phyloP scores from a whole-genome alignment of 1,139 yeast genomes.

The Oligophagozyma castellii region DNA sequence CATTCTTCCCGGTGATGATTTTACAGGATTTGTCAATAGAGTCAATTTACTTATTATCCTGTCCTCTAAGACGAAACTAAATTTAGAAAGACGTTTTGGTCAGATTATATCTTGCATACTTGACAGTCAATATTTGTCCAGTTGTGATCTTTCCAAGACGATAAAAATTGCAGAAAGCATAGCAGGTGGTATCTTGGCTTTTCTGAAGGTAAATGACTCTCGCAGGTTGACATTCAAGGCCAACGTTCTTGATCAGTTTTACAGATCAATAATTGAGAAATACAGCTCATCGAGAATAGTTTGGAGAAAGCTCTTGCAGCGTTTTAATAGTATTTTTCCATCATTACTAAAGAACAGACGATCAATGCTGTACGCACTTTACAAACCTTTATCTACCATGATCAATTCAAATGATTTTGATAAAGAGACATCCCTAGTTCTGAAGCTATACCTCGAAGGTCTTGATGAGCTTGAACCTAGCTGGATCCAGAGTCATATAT shows the following conservation, averaged over 20 bases:
- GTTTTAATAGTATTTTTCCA: background rate
- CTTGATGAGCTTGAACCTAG: conserved; percentile 8
- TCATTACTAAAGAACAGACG: background rate
- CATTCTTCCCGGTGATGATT: conserved; percentile 8
- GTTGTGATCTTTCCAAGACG: conserved; percentile 2
- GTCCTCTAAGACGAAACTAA: conserved; percentile 11
- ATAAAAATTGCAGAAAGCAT: no score
- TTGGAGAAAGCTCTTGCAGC: conserved; percentile 5
- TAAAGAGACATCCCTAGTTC: conserved; percentile 3
- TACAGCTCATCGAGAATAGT: conserved; percentile 1
- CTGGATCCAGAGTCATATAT: conserved; percentile 18
- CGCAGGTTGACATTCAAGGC: conserved; percentile 7
- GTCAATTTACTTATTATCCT: conserved; percentile 16
- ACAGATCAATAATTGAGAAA: conserved; percentile 4
- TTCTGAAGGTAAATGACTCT: conserved; percentile 6
- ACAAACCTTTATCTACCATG: conserved; percentile 5
- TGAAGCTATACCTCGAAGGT: conserved; percentile 10
- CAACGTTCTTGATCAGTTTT: conserved; percentile 4
- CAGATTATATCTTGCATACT: conserved; percentile 11
- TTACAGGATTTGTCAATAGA: conserved; percentile 16
- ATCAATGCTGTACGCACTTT: conserved; percentile 3
- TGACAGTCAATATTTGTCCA: conserved; percentile 2
- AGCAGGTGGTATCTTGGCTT: conserved; percentile 4
- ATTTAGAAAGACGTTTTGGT: conserved; percentile 14
- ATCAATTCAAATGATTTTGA: conserved; percentile 3